phyloP scores from a whole-genome alignment of 345 rosid genomes.

The Pistacia integerrima region DNA sequence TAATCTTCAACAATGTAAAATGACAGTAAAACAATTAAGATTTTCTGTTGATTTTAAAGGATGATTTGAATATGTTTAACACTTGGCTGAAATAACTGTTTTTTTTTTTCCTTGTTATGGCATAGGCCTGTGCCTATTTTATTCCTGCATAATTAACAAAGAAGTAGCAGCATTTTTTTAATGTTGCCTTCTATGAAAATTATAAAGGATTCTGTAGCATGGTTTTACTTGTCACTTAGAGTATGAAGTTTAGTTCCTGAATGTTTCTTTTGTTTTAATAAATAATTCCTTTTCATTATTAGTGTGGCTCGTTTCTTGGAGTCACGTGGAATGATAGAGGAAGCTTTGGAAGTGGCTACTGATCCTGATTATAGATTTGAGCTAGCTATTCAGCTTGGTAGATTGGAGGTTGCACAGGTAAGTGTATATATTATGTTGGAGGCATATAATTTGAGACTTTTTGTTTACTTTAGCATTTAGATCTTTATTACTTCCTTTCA shows the following conservation, averaged over 20 bases:
- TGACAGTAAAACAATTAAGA: background rate
- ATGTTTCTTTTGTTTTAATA: conserved; percentile 20
- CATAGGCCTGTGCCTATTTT: background rate
- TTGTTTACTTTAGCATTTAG: background rate
- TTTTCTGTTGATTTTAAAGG: background rate
- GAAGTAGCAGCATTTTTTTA: background rate
- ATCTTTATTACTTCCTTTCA: conserved; percentile 9
- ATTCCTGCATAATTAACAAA: background rate
- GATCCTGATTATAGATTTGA: conserved; percentile 97
- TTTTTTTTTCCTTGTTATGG: background rate
- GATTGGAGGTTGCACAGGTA: conserved; percentile 92
- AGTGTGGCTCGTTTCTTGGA: conserved; percentile 99
- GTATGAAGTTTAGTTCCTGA: background rate
- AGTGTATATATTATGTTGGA: conserved; percentile 20
- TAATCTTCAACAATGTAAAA: background rate
- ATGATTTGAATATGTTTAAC: background rate
- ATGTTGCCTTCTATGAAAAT: background rate
- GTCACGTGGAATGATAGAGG: conserved; percentile 95
- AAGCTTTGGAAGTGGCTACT: conserved; percentile 94
- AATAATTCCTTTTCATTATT: conserved; percentile 30
- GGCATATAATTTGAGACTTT: background rate
- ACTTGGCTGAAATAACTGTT: background rate
- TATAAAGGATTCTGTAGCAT: background rate
- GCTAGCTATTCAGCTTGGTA: conserved; percentile 93
- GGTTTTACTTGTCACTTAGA: conserved; percentile 2